phyloP scores from a whole-genome alignment of 176 grass and related monocot species.

The Olyra latifolia region DNA sequence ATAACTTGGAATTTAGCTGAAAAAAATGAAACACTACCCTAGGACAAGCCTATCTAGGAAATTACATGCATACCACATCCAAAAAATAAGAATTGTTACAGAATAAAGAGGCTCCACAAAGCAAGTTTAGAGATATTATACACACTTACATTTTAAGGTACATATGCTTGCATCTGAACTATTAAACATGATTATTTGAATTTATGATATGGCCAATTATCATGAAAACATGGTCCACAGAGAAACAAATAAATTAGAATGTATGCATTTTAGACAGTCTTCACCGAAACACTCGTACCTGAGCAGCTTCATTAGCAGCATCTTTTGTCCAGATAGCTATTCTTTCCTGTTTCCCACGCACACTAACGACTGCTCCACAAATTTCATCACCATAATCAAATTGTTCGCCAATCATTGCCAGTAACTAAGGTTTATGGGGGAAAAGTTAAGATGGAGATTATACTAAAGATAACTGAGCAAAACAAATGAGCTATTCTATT shows the following conservation, averaged over 20 bases:
- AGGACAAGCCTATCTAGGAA: background rate
- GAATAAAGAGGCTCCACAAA: background rate
- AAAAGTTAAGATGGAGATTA: background rate
- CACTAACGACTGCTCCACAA: constrained; percentile 82
- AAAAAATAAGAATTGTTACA: background rate
- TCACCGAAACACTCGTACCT: constrained; percentile 51
- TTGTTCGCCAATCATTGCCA: constrained; percentile 96
- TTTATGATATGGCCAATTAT: background rate
- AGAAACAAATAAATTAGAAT: background rate
- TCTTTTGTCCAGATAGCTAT: constrained; percentile 95
- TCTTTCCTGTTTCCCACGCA: constrained; percentile 82
- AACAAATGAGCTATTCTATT: background rate
- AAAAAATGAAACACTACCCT: background rate
- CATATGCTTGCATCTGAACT: background rate
- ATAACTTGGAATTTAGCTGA: background rate
- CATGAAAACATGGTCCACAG: background rate
- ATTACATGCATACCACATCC: background rate
- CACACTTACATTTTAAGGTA: background rate
- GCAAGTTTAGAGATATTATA: background rate
- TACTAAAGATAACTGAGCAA: background rate
- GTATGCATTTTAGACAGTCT: background rate
- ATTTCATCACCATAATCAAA: constrained; percentile 96
- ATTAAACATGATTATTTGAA: background rate
- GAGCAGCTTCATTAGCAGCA: constrained; percentile 89
- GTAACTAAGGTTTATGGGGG: constrained; percentile 42